Percentiles rank a stretch among this genome's conserved stretches.
Evolutionary conservation across 345 rosid genomes (phyloP).

Genomic region (Linum lewisii): DNA sequence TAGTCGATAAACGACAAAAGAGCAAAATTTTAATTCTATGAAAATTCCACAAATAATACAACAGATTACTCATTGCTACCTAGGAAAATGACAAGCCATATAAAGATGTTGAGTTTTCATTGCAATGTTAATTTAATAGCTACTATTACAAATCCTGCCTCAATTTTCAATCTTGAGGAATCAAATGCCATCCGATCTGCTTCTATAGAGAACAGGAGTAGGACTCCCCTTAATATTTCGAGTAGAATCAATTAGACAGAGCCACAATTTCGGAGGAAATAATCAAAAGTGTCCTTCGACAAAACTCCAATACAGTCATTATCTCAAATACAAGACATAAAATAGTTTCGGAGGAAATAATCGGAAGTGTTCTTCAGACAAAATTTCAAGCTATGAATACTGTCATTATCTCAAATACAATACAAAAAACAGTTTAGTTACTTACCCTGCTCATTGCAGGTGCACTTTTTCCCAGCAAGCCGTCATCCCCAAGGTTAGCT

Average conservation of each 20-base stretch:
- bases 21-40: not conserved
- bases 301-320: no score
- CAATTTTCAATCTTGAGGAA: not conserved
- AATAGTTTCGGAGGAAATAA: no score
- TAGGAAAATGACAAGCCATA: not conserved
- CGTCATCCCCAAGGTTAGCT: slow-evolving; percentile 93
- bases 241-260: no score
- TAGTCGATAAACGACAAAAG: not conserved
- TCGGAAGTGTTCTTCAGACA: no score
- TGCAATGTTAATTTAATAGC: not conserved
- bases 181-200: not conserved
- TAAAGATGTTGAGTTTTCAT: not conserved
- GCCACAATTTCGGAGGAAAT: no score
- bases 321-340: no score
- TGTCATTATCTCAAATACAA: not conserved
- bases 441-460: slow-evolving; percentile 95
- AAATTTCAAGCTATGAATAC: no score
- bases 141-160: no score
- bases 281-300: no score
- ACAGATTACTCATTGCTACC: not conserved
- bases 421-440: not conserved
- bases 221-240: no score
- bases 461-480: slow-evolving; percentile 67
- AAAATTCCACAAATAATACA: not conserved
- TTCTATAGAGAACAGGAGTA: no score